Conservation (phyloP, 805 yeast genomes). For the Kodamaea lidongshanica region DNA sequence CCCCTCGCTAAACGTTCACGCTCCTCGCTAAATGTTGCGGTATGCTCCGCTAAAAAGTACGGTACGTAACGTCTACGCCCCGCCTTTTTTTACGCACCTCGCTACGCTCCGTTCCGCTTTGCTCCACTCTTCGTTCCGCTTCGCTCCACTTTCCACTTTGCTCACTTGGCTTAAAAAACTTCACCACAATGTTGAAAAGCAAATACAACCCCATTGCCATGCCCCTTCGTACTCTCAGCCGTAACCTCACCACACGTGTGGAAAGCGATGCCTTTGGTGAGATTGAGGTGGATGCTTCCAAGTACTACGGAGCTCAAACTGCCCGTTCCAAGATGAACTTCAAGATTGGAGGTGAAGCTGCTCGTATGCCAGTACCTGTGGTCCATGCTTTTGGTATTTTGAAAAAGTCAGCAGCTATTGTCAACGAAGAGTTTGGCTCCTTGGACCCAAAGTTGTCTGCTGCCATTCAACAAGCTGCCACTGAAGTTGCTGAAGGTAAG, state of each 20-base stretch:
- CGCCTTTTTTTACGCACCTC: no score
- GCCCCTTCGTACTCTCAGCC: conserved; percentile 24
- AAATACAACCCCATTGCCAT: conserved; percentile 11
- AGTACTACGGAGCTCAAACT: conserved; percentile 98
- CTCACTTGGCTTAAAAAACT: no score
- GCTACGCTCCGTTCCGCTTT: no score
- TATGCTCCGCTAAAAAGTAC: no score
- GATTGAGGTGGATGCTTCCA: conserved; percentile 78
- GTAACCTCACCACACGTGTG: conserved; percentile 42
- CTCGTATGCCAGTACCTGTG: conserved; percentile 85
- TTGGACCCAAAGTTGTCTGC: conserved; percentile 77
- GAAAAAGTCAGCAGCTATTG: conserved; percentile 92
- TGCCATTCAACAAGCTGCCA: conserved; percentile 90
- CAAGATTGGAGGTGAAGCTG: conserved; percentile 91
- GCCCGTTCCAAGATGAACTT: conserved; percentile 89
- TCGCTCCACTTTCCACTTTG: no score
- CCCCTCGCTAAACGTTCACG: no score
- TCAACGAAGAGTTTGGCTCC: conserved; percentile 71
- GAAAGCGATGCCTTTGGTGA: conserved; percentile 98
- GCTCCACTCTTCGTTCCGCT: no score
- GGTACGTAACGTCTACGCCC: no score
- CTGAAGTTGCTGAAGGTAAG: conserved; percentile 90
- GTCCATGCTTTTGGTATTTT: conserved; percentile 88
- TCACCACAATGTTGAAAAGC: conserved; percentile 24
- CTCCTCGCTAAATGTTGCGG: no score